These are phyloP conservation scores for Acanthamoeba culbertsoni DNA, from an alignment of 208 protist species.

Conservation along the genomic window DNA sequence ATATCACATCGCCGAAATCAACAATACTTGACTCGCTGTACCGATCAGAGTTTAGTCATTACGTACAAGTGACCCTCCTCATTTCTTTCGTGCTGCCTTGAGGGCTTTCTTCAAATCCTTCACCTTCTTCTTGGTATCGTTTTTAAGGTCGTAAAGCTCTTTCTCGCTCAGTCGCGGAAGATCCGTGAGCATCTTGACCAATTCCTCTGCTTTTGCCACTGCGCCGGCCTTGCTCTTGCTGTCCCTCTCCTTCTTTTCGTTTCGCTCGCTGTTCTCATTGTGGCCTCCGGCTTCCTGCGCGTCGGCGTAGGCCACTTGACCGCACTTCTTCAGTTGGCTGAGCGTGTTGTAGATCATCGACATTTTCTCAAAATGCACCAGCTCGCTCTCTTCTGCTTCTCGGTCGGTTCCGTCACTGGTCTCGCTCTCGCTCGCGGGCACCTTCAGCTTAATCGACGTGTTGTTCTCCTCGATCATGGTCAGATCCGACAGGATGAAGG, in stretches of 20 bases:
- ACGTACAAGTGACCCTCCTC: no score
- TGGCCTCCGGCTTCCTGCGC: not conserved
- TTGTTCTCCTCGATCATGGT: conserved; percentile 63
- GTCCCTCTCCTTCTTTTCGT: conserved; percentile 1
- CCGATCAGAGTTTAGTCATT: no score
- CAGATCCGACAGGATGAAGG: conserved; percentile 55
- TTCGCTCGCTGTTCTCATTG: not conserved
- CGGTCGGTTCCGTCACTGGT: not conserved
- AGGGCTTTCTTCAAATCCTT: conserved; percentile 28
- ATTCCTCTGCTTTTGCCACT: not conserved
- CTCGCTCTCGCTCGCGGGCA: not conserved
- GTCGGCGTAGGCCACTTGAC: not conserved
- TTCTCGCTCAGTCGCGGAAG: conserved; percentile 48
- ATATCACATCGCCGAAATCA: no score
- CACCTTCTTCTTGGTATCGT: conserved; percentile 59
- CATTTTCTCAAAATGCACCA: conserved; percentile 64
- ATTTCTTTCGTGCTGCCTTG: not conserved
- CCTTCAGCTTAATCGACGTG: not conserved
- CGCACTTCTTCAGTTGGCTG: conserved; percentile 26
- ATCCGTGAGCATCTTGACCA: conserved; percentile 28
- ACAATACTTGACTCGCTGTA: no score
- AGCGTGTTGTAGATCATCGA: conserved; percentile 58
- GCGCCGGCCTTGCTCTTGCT: not conserved
- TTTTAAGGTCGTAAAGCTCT: conserved; percentile 57
- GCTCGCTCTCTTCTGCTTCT: conserved; percentile 16